Percentiles rank a stretch among this genome's conserved stretches.
Conservation (phyloP, 768 basidiomycete genomes). For the Pleurotus cornucopiae region DNA sequence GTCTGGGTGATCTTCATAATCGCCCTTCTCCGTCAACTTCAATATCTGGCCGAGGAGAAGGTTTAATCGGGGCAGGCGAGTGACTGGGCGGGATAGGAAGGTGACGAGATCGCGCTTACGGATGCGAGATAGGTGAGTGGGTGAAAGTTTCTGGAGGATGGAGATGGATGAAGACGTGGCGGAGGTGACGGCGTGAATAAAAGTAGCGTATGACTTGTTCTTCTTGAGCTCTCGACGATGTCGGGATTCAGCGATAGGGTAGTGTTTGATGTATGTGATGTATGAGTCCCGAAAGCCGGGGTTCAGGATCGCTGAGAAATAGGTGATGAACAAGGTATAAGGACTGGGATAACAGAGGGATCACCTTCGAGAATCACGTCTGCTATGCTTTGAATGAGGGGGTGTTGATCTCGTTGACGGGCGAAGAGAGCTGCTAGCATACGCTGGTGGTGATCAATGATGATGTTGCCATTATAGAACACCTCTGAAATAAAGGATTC, state of each 20-base stretch:
- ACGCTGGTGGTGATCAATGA: conserved; percentile 61
- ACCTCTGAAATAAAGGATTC: conserved; percentile 73
- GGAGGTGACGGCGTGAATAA: conserved; percentile 55
- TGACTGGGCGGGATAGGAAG: conserved; percentile 83
- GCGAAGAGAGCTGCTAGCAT: conserved; percentile 72
- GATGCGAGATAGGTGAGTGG: conserved; percentile 51
- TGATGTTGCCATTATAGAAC: conserved; percentile 76
- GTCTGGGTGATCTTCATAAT: conserved; percentile 69
- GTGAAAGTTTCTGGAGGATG: not conserved
- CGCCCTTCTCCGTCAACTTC: conserved; percentile 53
- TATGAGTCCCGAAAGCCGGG: conserved; percentile 60
- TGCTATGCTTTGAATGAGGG: conserved; percentile 75
- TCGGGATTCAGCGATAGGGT: conserved; percentile 78
- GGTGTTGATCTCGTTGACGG: conserved; percentile 82
- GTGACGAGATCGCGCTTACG: conserved; percentile 76
- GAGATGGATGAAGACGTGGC: not conserved
- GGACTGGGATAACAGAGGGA: conserved; percentile 13
- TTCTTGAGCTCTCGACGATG: conserved; percentile 73
- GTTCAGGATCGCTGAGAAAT: conserved; percentile 32
- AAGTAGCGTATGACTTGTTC: conserved; percentile 64
- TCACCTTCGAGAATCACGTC: conserved; percentile 82
- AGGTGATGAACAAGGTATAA: not conserved
- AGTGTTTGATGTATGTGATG: conserved; percentile 83
- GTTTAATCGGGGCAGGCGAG: conserved; percentile 78
- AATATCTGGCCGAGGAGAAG: conserved; percentile 69